phyloP scores from a whole-genome alignment of 2,329 filamentous ascomycete species.

The Didymella pinodella region DNA sequence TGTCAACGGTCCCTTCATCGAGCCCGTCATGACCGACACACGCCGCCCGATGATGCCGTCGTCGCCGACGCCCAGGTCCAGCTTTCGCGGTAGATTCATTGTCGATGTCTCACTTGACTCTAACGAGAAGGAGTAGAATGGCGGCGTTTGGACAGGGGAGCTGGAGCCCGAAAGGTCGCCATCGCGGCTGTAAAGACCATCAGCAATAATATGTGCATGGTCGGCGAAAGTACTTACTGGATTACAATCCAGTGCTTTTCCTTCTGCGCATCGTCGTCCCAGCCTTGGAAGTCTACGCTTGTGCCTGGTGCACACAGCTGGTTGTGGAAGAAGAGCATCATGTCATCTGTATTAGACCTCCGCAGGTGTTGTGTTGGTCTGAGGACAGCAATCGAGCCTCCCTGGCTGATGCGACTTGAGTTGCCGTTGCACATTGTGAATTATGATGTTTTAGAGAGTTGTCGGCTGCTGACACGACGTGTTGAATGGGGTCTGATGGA shows the following conservation, averaged over 20 bases:
- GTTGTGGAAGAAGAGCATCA: constrained; percentile 43
- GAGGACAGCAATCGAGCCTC: constrained; percentile 49
- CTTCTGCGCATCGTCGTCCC: constrained; percentile 19
- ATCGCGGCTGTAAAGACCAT: constrained; percentile 33
- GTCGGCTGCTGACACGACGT: background rate
- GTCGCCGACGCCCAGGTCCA: constrained; percentile 45
- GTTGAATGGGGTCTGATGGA: no score
- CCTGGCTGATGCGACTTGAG: constrained; percentile 42
- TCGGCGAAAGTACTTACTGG: constrained; percentile 30
- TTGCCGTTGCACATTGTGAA: constrained; percentile 23
- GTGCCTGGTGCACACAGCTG: constrained; percentile 33
- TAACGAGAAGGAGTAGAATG: constrained; percentile 42
- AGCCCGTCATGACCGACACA: constrained; percentile 41
- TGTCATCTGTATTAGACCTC: constrained; percentile 28
- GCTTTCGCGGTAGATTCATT: constrained; percentile 31
- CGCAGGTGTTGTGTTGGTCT: constrained; percentile 26
- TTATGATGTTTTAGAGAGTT: background rate
- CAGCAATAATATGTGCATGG: background rate
- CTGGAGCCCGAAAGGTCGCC: constrained; percentile 37
- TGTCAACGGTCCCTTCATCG: constrained; percentile 26
- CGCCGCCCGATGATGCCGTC: constrained; percentile 45
- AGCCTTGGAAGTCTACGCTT: constrained; percentile 40
- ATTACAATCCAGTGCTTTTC: constrained; percentile 41
- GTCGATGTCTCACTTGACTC: constrained; percentile 5
- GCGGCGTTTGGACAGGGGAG: constrained; percentile 5